Evolutionary conservation across 73 alveolate genomes (phyloP), one percentile per base, ranked within the genome.

Genomic region (Symbiodinium pilosum): DNA sequence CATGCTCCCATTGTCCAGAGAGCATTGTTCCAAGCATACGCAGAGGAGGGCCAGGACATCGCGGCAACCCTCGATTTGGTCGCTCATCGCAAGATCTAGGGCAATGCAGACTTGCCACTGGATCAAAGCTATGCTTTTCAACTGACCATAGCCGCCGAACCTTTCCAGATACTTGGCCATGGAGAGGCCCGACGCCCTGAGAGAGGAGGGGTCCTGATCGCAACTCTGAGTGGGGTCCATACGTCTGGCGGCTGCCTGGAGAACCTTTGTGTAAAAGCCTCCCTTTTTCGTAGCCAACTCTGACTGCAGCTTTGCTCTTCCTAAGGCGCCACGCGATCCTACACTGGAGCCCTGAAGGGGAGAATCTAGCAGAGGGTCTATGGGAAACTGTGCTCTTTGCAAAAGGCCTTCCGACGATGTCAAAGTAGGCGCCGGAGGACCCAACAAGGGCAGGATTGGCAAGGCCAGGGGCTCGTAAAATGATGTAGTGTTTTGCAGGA

Each of bases 21-120:
- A 11, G 86, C 86, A 30, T 28, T 8, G 21, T 11, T 12, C 24
- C 34, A 84, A 30, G 43, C 71, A 43, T 1, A 84, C 93, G 32
- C 42, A 43, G 36, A 84, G 77, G 34, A 84, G 77, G 1, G 93
- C 56, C 71, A 84, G 18, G n/a, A 34, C 44, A 38, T 84, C 93
- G 34, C 12, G 42, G 32, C 75, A 59, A 11, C 47, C 93, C n/a
- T 4, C 44, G 43, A 18, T 1, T 18, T 84, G 26, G 16, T 44
- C 93, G 34, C 32, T 47, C 47, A 28, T 43, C 43, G 43, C 9
- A 18, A 6, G 75, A n/a, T 43, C 34, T 44, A 84, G 3, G 12
- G 2, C 26, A 14, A 43, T 12, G 12, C 75, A 71, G 8, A 84
- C 77, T 34, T 42, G 93, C 93, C 93, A 84, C 1, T 2, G 11